Base-by-base conservation (phyloP, 2,329 filamentous ascomycete genomes). In the Stachybotrys chlorohalonatus region DNA sequence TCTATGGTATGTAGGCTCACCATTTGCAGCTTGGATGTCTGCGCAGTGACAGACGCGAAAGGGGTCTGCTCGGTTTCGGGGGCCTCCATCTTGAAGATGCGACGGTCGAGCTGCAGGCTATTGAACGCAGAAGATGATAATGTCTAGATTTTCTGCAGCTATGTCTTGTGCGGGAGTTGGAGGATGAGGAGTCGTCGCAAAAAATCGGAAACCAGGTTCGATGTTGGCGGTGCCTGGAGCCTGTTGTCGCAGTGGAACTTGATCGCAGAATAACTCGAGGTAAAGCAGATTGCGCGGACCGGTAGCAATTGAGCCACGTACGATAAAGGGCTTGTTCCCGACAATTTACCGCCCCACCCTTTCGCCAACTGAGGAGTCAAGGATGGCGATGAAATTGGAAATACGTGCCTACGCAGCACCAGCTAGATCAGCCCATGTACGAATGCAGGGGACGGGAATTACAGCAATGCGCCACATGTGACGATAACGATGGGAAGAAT, bases 41-140 rank as follows among this genome's bases (percentile, higher is more conserved):
- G 93, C 68, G 88, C 85, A 64, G 85, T 88, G 68, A 96, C 90
- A 60, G 90, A 88, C 68, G 87, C 89, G 75, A 96, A 96, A 75
- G 92, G 90, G 73, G 90, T 95, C 76, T 89, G 84, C 52, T 96
- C 90, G 59, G 90, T 86, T 77, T 95, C 90, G 58, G 86, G 81
- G 65, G 85, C 85, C 77, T 96, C 90, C 92, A 96, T 96, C 53
- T 62, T 70, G 62, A 51, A 57, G 24, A 24, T 24, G 24, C 24
- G 24, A 24, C 24, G 24, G 47, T 30, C 31, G 24, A 24, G 24
- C 24, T 24, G 24, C 24, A 24, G 24, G 24, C 24, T 24, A 42
- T 42, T 13, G 36, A 42, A 13, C 5, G 8, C 36, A 13, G 36
- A 42, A 42, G 36, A 9, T 42, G 24, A 24, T 2, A 4, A 24